Base-by-base conservation (phyloP, 2,329 filamentous ascomycete species). In the Hypoxylon sp. region DNA sequence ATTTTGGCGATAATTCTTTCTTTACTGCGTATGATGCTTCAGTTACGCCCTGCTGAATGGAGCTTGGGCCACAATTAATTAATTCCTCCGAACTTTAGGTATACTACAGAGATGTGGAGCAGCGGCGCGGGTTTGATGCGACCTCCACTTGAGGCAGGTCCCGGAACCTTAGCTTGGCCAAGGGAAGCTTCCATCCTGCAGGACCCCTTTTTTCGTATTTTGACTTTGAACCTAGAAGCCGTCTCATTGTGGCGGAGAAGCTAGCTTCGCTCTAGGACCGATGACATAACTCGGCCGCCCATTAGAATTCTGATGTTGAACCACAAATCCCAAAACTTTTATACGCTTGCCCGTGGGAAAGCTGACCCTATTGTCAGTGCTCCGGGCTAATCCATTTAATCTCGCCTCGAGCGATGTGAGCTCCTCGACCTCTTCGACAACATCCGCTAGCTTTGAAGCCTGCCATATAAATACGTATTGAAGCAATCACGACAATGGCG, bases 401-500 rank as follows among this genome's bases (percentile, higher is more conserved):
- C 42, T 53, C 19, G 42, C 37, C 55, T 65, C 63, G 57, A 71
- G 70, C 58, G 54, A 72, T 72, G 70, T 71, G 58, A 66, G 37
- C 39, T 67, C 27, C 39, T 65, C 8, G 48, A 31, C 39, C 35
- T 19, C 37, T 39, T 58, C 39, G 29, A 72, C 46, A 48, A 48
- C 62, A 65, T 48, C 57, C 58, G 61, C 67, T 64, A 66, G 61
- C 61, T 70, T 53, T 62, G 67, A 71, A 71, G 69, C 63, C 46
- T 61, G 29, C 35, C 29, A 46, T 54, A 67, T 39, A 63, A 29
- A 56, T 51, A 61, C 53, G 19, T 39, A 54, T 51, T 24, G 10
- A 50, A 39, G 10, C 53, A 44, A 29, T 31, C 29, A 17, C 48
- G 32, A 52, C 27, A 47, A 79, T 79, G 77, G 75, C 70, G 21